Evolutionary conservation across 768 basidiomycete genomes (phyloP).

Genomic region (Podaxis pistillaris): DNA sequence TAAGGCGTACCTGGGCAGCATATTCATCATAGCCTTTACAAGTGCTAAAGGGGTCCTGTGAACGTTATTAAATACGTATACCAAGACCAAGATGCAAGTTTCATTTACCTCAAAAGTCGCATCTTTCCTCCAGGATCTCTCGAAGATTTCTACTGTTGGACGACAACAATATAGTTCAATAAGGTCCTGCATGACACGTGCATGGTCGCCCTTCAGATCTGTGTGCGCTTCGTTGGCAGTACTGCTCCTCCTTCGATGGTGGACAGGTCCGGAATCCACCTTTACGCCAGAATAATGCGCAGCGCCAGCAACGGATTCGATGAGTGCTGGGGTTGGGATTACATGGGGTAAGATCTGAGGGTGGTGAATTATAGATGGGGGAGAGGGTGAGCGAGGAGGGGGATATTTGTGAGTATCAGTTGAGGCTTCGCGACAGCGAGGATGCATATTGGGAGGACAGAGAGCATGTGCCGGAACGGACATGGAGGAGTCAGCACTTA

Average conservation of each 20-base stretch:
- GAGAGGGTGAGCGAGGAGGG: slow-evolving; percentile 31
- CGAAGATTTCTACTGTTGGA: slow-evolving; percentile 52
- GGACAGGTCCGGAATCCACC: slow-evolving; percentile 32
- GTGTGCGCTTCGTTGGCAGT: slow-evolving; percentile 32
- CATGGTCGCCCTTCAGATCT: slow-evolving; percentile 39
- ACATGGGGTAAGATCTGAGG: slow-evolving; percentile 37
- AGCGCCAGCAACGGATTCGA: slow-evolving; percentile 58
- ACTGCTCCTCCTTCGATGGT: slow-evolving; percentile 38
- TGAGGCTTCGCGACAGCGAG: background rate
- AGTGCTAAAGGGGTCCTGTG: slow-evolving; percentile 47
- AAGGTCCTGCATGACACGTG: slow-evolving; percentile 54
- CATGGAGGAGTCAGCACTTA: slow-evolving; percentile 15
- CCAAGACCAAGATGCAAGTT: background rate
- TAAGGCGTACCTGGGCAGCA: slow-evolving; percentile 48
- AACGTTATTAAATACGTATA: background rate
- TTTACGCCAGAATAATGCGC: slow-evolving; percentile 61
- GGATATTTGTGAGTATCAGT: slow-evolving; percentile 1
- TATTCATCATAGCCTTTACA: slow-evolving; percentile 51
- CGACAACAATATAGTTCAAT: slow-evolving; percentile 55
- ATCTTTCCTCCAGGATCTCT: slow-evolving; percentile 51
- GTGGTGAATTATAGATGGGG: slow-evolving; percentile 48
- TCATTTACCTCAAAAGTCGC: slow-evolving; percentile 51
- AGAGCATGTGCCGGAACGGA: background rate
- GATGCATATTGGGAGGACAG: slow-evolving; percentile 7
- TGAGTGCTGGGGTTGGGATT: slow-evolving; percentile 48